These are phyloP conservation scores for Fusarium beomiforme DNA, from an alignment of 2,329 filamentous ascomycete species.

Conservation along the genomic window DNA sequence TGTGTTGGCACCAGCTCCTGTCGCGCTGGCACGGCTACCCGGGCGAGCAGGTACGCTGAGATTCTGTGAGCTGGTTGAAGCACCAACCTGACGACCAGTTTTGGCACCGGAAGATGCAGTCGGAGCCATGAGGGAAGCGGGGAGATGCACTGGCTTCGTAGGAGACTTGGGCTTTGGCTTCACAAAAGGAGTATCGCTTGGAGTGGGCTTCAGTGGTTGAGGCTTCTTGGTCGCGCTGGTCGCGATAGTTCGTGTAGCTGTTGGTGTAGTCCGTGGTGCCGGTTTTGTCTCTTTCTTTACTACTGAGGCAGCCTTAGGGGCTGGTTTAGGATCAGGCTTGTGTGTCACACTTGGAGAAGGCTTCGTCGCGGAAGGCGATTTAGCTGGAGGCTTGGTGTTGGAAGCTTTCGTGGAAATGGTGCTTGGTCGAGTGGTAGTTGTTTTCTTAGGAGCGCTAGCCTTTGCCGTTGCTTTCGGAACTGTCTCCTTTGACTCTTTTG, in stretches of 20 bases:
- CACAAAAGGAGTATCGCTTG: constrained; percentile 56
- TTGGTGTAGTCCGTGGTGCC: constrained; percentile 36
- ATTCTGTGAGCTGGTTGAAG: constrained; percentile 49
- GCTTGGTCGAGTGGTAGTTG: constrained; percentile 31
- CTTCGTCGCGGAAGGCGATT: constrained; percentile 36
- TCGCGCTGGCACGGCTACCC: constrained; percentile 57
- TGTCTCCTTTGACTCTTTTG: constrained; percentile 19
- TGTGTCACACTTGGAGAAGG: constrained; percentile 38
- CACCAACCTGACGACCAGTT: constrained; percentile 44
- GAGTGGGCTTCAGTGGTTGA: constrained; percentile 52
- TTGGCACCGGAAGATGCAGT: constrained; percentile 77
- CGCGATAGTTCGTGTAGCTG: constrained; percentile 44
- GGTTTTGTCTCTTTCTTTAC: constrained; percentile 49
- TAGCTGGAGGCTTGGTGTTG: constrained; percentile 31
- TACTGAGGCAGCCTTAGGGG: constrained; percentile 40
- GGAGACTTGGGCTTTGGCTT: constrained; percentile 74
- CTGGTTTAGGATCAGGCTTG: constrained; percentile 44
- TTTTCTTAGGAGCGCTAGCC: constrained; percentile 30
- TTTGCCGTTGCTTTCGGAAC: constrained; percentile 20
- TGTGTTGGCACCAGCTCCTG: constrained; percentile 34
- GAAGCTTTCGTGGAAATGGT: constrained; percentile 40
- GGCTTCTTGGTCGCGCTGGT: constrained; percentile 55
- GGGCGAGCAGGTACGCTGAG: constrained; percentile 52
- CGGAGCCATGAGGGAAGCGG: constrained; percentile 73
- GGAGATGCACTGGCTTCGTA: constrained; percentile 73